A percentile compares a stretch with the other conserved stretches of the same genome.
Conservation (phyloP, 73 alveolate genomes). For the Paramecium caudatum region DNA sequence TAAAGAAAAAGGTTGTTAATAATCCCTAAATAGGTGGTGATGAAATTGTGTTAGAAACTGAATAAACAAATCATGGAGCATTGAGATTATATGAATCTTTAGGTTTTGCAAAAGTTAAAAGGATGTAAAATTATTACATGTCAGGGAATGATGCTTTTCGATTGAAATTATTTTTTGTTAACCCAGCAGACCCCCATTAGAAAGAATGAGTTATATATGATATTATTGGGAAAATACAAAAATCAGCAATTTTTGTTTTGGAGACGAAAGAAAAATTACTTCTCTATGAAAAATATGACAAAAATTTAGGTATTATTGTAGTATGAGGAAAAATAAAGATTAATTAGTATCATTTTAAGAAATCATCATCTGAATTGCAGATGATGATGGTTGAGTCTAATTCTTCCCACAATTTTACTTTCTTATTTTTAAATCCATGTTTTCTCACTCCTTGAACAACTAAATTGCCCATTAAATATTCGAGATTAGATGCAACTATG, state of each 20-base stretch:
- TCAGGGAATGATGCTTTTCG: conserved; percentile 98
- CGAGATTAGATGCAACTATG: neutral
- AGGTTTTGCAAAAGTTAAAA: conserved; percentile 97
- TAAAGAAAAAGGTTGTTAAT: conserved; percentile 77
- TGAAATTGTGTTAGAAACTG: conserved; percentile 96
- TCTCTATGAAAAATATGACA: neutral
- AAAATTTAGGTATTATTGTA: no score
- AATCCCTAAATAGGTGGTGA: conserved; percentile 80
- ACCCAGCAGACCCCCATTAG: conserved; percentile 60
- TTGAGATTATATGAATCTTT: conserved; percentile 92
- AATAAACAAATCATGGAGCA: conserved; percentile 93
- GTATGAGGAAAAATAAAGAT: neutral
- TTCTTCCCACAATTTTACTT: neutral
- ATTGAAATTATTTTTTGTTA: conserved; percentile 85
- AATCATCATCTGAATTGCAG: conserved; percentile 24
- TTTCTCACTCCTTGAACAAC: neutral
- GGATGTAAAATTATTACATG: conserved; percentile 92
- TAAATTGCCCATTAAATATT: neutral
- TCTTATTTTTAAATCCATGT: neutral
- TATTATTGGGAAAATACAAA: no score
- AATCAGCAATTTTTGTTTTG: neutral
- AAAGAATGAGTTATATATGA: conserved; percentile 41
- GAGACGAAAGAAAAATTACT: neutral
- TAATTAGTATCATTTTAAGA: neutral
- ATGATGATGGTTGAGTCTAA: conserved; percentile 9